Evolutionary conservation across 352 stramenopile species (phyloP).

Genomic region (Thalassiosira delicatula): DNA sequence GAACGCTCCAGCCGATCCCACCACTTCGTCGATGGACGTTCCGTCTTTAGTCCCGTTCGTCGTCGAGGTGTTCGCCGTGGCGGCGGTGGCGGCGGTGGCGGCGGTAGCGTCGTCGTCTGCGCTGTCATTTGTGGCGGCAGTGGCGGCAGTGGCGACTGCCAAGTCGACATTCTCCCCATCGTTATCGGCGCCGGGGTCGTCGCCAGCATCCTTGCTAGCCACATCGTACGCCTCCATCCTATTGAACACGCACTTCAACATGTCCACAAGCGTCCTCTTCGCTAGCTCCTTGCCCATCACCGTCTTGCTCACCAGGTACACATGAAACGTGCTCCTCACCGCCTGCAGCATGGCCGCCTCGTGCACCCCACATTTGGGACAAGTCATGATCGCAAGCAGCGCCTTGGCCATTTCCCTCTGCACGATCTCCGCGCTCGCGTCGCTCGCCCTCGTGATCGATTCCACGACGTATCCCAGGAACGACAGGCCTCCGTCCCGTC

Average conservation of each 20-base stretch:
- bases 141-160: no score
- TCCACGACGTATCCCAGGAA: constrained; percentile 67
- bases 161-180: constrained; percentile 11
- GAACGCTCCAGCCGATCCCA: constrained; percentile 76
- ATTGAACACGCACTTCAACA: constrained; percentile 96
- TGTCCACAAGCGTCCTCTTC: constrained; percentile 95
- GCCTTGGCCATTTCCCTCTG: constrained; percentile 68
- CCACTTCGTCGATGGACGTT: constrained; percentile 16
- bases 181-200: background rate
- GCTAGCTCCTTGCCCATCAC: constrained; percentile 91
- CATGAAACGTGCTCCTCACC: constrained; percentile 95
- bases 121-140: constrained; percentile 16
- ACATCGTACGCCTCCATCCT: constrained; percentile 90
- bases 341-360: constrained; percentile 89
- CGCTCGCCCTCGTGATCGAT: constrained; percentile 57
- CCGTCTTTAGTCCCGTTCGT: constrained; percentile 29
- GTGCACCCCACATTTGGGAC: constrained; percentile 80
- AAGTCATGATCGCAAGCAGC: constrained; percentile 77
- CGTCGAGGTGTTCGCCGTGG: constrained; percentile 7
- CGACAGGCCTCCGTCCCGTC: constrained; percentile 47
- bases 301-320: constrained; percentile 91
- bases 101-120: constrained; percentile 25
- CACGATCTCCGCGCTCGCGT: constrained; percentile 62
- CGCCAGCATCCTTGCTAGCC: constrained; percentile 45
- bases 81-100: constrained; percentile 25